Base-by-base conservation (phyloP, 192 early-diverging fungal genomes). In the Coemansia sp. region DNA sequence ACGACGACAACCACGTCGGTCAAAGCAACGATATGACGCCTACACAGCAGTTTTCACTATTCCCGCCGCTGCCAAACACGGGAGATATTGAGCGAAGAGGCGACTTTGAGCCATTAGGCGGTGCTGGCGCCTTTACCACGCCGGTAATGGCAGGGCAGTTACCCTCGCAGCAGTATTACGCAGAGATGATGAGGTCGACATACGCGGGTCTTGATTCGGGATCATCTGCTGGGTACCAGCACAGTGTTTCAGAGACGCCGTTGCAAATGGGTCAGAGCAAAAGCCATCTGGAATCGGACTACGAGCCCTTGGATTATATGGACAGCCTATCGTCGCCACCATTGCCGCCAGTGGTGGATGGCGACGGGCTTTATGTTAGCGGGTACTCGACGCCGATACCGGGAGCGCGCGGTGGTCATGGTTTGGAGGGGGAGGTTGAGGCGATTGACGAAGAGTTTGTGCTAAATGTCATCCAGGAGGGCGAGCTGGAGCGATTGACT, bases 381-480 rank as follows among this genome's bases (percentile, higher is more conserved):
- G 59, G 34, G 2, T 54, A 54, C 51, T 54, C 51, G 51, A 54
- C 51, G 9, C 51, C 51, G 14, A 54, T 54, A 54, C 51, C 29
- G 13, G 48, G 48, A 27, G 48, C 21, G 3, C 48, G 48, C 3
- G 51, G 27, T 14, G n/a, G 27, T 27, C 21, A 11, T 29, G 24
- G 4, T 14, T 13, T 31, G 33, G 59, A 50, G 57, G 17, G 31
- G 35, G 57, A 40, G 33, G 13, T 62, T 24, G 59, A 45, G 8
- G 53, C 29, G 2, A 37, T 70, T 9, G 79, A 81, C 42, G 45
- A 67, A 57, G 79, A 81, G 24, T 76, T 81, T 73, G 66, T 81
- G 19, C 44, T 76, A 7, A 81, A 73, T n/a, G 62, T 81, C 6
- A 59, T 67, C 21, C 74, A 81, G 59, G 79, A 81, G 40, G 79